Evolutionary conservation across 768 basidiomycete genomes (phyloP), one percentile per base, ranked within the genome.

Genomic region (Suillus placidus): DNA sequence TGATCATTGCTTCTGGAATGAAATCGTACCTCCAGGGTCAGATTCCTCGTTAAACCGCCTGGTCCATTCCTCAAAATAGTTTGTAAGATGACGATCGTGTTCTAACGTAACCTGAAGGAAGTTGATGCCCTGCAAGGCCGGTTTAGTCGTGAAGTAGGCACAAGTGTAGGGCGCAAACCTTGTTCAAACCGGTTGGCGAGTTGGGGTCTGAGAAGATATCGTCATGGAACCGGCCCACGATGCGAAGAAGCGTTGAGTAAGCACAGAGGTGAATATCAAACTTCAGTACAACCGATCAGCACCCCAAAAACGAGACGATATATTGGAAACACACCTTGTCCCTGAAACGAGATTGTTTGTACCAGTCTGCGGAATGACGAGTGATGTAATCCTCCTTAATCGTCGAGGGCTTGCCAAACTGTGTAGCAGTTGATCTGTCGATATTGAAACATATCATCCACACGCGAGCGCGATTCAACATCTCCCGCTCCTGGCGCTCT

Each of bases 361-460:
- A 93, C 91, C 91, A 94, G 49, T 90, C 87, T 40, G 81, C 83
- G 7, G 88, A 87, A 71, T 87, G 85, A 38, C 93, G 85, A 62
- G 92, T 86, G 68, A 91, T 87, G 63, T 84, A 89, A 72, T 95
- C 93, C 71, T 95, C 94, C 70, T 91, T 90, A 73, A 96, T 89
- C 10, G 93, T 94, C 14, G 89, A 89, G 3, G 94, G 93, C 76
- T 95, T 95, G 4, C 94, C 95, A 74, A 94, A 93, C 74, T 95
- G 91, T 3, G 91, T 94, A 2, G 93, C 89, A 3, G 91, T 90
- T 34, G 93, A 95, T 20, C 92, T 86, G 74, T 97, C 95, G 64
- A 96, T 75, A 73, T 93, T 93, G 79, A 90, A 95, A 74, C 93
- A 95, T 60, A 92, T 91, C 82, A 96, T 85, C 94, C 94, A 97